phyloP scores from a whole-genome alignment of 768 basidiomycete species.

The Termitomyces sp. region DNA sequence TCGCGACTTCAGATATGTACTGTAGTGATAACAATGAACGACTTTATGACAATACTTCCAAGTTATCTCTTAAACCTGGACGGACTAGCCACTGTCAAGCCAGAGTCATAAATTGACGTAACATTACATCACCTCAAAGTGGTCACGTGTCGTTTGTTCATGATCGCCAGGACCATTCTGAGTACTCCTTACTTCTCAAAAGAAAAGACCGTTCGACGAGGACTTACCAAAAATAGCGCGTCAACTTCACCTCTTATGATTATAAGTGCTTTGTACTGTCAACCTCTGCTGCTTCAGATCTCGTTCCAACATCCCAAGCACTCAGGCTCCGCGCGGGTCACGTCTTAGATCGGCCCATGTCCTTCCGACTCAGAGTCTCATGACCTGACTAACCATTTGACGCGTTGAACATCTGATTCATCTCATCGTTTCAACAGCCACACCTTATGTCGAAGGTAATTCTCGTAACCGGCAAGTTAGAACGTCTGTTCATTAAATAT shows the following conservation, averaged over 20 bases:
- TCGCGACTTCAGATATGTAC: slow-evolving; percentile 67
- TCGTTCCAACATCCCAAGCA: neutral
- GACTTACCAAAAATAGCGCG: neutral
- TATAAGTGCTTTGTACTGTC: neutral
- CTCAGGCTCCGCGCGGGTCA: neutral
- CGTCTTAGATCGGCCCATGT: neutral
- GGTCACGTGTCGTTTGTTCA: neutral
- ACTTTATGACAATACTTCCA: neutral
- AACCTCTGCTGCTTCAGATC: neutral
- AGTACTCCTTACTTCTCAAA: neutral
- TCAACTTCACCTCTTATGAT: neutral
- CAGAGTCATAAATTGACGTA: too few relatives aligned
- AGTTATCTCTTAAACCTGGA: neutral
- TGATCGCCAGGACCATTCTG: neutral
- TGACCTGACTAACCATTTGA: neutral
- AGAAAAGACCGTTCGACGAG: neutral
- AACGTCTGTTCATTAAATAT: neutral
- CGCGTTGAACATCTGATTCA: neutral
- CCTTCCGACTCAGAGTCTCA: neutral
- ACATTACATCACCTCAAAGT: neutral
- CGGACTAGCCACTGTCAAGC: neutral
- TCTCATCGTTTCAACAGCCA: neutral
- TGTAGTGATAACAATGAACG: slow-evolving; percentile 26
- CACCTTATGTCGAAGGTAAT: slow-evolving; percentile 12
- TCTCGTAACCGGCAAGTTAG: slow-evolving; percentile 14